These are phyloP conservation scores for Yamadazyma friedrichii DNA, from an alignment of 1,139 yeast species.

Conservation along the genomic window DNA sequence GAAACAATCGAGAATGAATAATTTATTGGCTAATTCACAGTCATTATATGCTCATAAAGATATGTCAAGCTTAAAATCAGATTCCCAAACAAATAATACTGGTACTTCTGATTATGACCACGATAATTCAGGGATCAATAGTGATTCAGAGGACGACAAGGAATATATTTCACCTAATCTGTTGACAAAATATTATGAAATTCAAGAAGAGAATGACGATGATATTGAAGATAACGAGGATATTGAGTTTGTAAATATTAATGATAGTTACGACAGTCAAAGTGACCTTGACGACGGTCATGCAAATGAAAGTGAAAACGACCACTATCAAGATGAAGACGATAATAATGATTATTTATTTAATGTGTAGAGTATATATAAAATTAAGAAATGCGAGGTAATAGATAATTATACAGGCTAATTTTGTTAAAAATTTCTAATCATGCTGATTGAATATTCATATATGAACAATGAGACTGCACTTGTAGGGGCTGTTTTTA, in stretches of 20 bases:
- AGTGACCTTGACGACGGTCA: conserved; percentile 24
- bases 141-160: conserved; percentile 26
- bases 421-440: conserved; percentile 1
- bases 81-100: conserved; percentile 8
- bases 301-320: conserved; percentile 10
- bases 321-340: conserved; percentile 11
- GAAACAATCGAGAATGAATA: conserved; percentile 30
- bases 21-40: conserved; percentile 37
- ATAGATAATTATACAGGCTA: too few relatives aligned
- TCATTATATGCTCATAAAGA: conserved; percentile 33
- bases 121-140: conserved; percentile 12
- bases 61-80: conserved; percentile 14
- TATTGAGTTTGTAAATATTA: conserved; percentile 28
- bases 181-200: conserved; percentile 33
- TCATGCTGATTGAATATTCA: conserved; percentile 38
- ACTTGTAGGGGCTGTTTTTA: conserved; percentile 82
- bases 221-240: conserved; percentile 22
- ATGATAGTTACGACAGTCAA: conserved; percentile 13
- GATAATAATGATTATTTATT: conserved; percentile 37
- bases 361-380: conserved; percentile 15
- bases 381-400: too few relatives aligned
- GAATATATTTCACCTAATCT: conserved; percentile 46
- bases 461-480: conserved; percentile 75
- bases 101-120: conserved; percentile 13
- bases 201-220: conserved; percentile 19